Evolutionary conservation across 257 asterid genomes (phyloP), one percentile per base, ranked within the genome.

Genomic region (Plantago ovata): DNA sequence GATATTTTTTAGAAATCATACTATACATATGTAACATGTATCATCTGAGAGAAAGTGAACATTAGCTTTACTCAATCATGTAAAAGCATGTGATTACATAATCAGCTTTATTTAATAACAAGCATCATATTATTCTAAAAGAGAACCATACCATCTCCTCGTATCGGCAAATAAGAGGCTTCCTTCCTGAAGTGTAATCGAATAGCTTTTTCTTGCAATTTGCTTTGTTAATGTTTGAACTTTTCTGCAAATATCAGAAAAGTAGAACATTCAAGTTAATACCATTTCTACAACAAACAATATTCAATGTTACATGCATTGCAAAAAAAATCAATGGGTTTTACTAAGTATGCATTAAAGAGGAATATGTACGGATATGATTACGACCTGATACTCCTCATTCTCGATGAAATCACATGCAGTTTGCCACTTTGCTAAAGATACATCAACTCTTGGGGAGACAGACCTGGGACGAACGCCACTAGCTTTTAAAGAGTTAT

Each of bases 351-450:
- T 1, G 38, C n/a, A n/a, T n/a, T n/a, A 15, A 56, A 21, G 3
- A 10, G 1, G 13, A 38, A 14, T 10, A n/a, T 16, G 6, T 6
- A 9, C 0, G 6, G 32, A 24, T 24, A 24, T 7, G 4, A 24
- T 12, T 7, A 10, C 18, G 9, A 56, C 49, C 48, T 56, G 36
- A 39, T 15, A 56, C 10, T 19, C 33, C 33, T 0, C 16, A 11
- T 56, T 3, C n/a, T 56, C 49, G 3, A 56, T 56, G 47, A 42
- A 56, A 32, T 56, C 62, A 56, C 62, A 38, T n/a, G 48, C 49
- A 16, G 16, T 8, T 21, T 56, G 49, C 49, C 48, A 39, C 32
- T 39, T 56, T 15, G 6, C 49, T 49, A 56, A 36, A 38, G 33
- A 38, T 23, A 13, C 20, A 3, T 33, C 62, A n/a, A 7, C 8